Conservation (phyloP, 371 early-diverging fungal genomes). For the Haplosporangium sp. region DNA sequence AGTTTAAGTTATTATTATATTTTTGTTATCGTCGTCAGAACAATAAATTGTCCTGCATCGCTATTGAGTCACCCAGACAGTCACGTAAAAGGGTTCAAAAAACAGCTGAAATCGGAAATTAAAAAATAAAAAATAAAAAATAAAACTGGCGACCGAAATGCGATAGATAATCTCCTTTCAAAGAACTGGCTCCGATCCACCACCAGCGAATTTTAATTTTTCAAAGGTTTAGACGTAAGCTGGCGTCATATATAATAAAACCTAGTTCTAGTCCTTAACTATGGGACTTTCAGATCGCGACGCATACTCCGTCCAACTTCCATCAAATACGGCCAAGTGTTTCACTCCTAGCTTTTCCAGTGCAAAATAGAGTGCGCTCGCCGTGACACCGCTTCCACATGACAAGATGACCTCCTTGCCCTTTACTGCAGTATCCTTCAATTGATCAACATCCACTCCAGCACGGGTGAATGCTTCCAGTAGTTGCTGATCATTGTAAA, state of each 20-base stretch:
- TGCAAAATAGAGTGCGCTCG: conserved; percentile 79
- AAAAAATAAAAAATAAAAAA: too few relatives aligned
- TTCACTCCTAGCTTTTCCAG: conserved; percentile 73
- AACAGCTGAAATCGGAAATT: too few relatives aligned
- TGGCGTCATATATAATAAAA: too few relatives aligned
- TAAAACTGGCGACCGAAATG: too few relatives aligned
- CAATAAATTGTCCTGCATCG: not conserved
- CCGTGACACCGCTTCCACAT: conserved; percentile 84
- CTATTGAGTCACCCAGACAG: conserved; percentile 2
- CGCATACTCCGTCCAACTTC: conserved; percentile 90
- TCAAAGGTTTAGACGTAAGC: too few relatives aligned
- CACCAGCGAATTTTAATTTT: not conserved
- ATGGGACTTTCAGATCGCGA: conserved; percentile 68
- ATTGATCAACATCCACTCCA: conserved; percentile 68
- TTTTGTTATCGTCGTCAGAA: not conserved
- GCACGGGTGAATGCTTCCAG: conserved; percentile 59
- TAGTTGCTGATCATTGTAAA: conserved; percentile 63
- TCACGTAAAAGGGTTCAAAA: conserved; percentile 4
- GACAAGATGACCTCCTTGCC: conserved; percentile 33
- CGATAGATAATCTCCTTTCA: too few relatives aligned
- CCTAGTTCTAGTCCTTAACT: conserved; percentile 56
- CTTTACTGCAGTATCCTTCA: conserved; percentile 12
- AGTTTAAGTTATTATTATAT: not conserved
- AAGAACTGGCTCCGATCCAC: too few relatives aligned
- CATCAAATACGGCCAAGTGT: conserved; percentile 82